These are phyloP conservation scores for Pezicula neosporulosa DNA, from an alignment of 2,329 filamentous ascomycete genomes.

Conservation along the genomic window DNA sequence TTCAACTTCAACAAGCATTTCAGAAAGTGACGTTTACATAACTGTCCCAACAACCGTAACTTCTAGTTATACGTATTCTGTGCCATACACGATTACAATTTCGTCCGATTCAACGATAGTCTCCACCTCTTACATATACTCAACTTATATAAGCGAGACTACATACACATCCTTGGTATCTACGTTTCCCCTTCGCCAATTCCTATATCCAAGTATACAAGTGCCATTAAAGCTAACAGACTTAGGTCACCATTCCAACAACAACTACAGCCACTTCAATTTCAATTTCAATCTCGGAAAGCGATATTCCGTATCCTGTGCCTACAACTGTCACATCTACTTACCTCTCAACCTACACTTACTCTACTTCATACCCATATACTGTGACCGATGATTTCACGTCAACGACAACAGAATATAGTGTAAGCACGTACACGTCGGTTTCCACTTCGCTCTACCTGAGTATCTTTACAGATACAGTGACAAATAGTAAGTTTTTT, in stretches of 20 bases:
- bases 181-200: not conserved
- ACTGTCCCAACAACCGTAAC: not conserved
- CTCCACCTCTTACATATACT: not conserved
- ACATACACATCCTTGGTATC: not conserved
- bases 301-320: not conserved
- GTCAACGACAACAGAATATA: slow-evolving; percentile 4
- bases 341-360: not conserved
- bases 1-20: not conserved
- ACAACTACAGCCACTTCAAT: slow-evolving; percentile 1
- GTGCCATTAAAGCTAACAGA: not conserved
- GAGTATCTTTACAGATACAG: not conserved
- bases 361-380: slow-evolving; percentile 5
- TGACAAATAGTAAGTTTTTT: not conserved
- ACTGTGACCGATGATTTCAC: slow-evolving; percentile 4
- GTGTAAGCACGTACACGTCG: slow-evolving; percentile 10
- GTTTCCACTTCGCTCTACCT: slow-evolving; percentile 5
- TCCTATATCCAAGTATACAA: not conserved
- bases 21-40: not conserved
- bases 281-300: slow-evolving; percentile 3
- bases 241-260: not conserved
- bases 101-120: not conserved
- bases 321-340: not conserved
- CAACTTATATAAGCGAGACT: not conserved
- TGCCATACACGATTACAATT: slow-evolving; percentile 5
- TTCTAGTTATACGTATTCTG: not conserved